Base-by-base conservation (phyloP, 2,329 filamentous ascomycete genomes). In the Peltaster fructicola region DNA sequence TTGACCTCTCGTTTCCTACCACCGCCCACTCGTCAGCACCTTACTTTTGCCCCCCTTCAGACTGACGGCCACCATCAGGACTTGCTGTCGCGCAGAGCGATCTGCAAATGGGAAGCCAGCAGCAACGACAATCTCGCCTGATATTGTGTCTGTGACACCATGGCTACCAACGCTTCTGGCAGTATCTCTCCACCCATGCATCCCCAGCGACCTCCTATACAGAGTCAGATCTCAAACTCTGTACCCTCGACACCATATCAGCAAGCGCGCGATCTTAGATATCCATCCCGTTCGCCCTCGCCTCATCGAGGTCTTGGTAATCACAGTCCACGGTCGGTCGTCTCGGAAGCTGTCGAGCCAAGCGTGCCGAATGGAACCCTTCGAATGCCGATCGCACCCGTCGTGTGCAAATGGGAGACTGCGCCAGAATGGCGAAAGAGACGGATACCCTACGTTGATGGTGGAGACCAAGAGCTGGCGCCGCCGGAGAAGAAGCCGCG, bases 191-290 rank as follows among this genome's bases (percentile, higher is more conserved):
- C 33, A 31, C 14, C 26, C 28, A n/a, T n/a, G 23, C 33, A 40
- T 29, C 38, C 34, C 20, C 24, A 37, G 22, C 36, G 41, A 26
- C 36, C 44, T 21, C 37, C 36, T n/a, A 26, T 43, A 13, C 30
- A 41, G 14, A 38, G 43, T 13, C 69, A 71, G 25, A 68, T 90
- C 46, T 90, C 85, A 13, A 91, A 66, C 47, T 95, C 85, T 6
- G 79, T 93, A 23, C 85, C 85, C 1, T 90, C 85, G 1, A 95
- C 85, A 3, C 88, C 85, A 6, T 79, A 85, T 44, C 84, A 93
- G 49, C 76, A 79, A 52, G 70, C 82, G 36, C 72, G 81, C 30
- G 74, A 84, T 41, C 76, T 88, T 43, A 76, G 76, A 3, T 78
- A 77, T 41, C 70, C 72, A 46, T 88, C 82, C 23, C 68, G 68